These are phyloP conservation scores for Sistotremastrum suecicum DNA, from an alignment of 768 basidiomycete species.

Conservation along the genomic window DNA sequence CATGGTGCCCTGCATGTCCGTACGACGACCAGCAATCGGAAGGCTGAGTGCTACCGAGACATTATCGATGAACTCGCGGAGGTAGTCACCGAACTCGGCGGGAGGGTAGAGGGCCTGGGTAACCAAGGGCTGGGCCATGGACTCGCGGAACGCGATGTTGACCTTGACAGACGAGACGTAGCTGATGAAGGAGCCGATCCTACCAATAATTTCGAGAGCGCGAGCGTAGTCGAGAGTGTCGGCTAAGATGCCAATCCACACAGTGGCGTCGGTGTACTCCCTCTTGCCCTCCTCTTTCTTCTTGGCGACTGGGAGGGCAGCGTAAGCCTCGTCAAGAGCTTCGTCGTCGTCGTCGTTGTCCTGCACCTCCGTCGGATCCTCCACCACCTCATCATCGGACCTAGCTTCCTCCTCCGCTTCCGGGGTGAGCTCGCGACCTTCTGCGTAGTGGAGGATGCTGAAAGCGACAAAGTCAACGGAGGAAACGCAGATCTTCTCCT, in stretches of 20 bases:
- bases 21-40: neutral
- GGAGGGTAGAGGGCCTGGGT: constrained; percentile 2
- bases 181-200: constrained; percentile 2
- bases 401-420: too few species aligned
- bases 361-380: neutral
- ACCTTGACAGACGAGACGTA: constrained; percentile 1
- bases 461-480: too few species aligned
- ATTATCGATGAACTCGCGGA: neutral
- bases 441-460: too few species aligned
- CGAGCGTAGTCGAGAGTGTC: constrained; percentile 4
- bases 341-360: constrained; percentile 3
- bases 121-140: neutral
- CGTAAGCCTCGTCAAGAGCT: constrained; percentile 2
- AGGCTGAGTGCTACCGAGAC: neutral
- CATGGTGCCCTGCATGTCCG: too few species aligned
- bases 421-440: too few species aligned
- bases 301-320: constrained; percentile 4
- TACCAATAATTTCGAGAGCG: constrained; percentile 1
- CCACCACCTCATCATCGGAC: too few species aligned
- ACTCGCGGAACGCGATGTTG: constrained; percentile 8
- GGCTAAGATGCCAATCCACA: constrained; percentile 8
- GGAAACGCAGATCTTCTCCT: too few species aligned
- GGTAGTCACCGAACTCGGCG: neutral
- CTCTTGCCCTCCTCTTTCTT: constrained; percentile 4
- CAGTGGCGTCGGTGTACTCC: constrained; percentile 2